Evolutionary conservation across 441 rosid species (phyloP).

Genomic region (Populus hybrid): DNA sequence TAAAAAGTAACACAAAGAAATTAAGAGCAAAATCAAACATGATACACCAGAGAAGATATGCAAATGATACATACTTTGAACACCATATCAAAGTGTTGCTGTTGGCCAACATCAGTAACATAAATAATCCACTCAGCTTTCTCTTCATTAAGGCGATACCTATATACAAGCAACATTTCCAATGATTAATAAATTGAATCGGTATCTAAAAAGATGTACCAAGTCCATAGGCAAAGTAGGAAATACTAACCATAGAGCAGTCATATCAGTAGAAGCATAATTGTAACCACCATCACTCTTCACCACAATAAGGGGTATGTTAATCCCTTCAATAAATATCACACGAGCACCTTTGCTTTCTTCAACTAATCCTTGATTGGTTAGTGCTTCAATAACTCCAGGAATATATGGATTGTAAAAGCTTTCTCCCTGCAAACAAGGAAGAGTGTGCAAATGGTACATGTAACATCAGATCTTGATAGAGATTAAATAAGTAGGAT

Average conservation of each 20-base stretch:
- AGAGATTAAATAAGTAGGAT: not conserved
- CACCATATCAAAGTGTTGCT: constrained; percentile 83
- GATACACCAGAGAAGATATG: not conserved
- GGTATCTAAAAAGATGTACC: not conserved
- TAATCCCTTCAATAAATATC: constrained; percentile 61
- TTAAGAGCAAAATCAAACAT: constrained; percentile 2
- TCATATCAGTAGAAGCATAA: constrained; percentile 86
- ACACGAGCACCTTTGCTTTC: constrained; percentile 94
- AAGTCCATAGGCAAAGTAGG: not conserved
- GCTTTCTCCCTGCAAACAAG: constrained; percentile 81
- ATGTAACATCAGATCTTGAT: not conserved
- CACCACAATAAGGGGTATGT: constrained; percentile 85
- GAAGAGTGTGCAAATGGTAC: not conserved
- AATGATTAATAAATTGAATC: not conserved
- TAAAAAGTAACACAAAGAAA: not conserved
- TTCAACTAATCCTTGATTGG: constrained; percentile 60
- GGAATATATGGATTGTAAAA: constrained; percentile 83
- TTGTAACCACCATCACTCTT: constrained; percentile 96
- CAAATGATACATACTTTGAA: constrained; percentile 58
- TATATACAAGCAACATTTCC: constrained; percentile 26
- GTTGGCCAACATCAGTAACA: constrained; percentile 96
- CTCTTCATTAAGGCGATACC: constrained; percentile 95
- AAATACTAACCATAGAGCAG: constrained; percentile 81
- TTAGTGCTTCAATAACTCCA: constrained; percentile 45
- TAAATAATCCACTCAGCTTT: constrained; percentile 94